Percentiles rank a stretch among this genome's conserved stretches.
Evolutionary conservation across 371 early-diverging fungal species (phyloP).

Genomic region (Mortierella sp.): DNA sequence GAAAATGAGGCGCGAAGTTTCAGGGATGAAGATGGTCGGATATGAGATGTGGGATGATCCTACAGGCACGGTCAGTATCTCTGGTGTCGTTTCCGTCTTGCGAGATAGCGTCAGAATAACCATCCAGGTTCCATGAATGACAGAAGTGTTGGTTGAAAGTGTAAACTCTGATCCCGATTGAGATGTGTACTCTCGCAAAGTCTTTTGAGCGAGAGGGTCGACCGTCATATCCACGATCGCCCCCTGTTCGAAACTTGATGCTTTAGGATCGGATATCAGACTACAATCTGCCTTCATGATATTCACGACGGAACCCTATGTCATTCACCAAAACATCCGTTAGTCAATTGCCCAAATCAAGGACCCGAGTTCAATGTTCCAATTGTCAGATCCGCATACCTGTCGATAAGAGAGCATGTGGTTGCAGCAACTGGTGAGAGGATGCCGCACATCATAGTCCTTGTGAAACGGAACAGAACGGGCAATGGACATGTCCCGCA

Average conservation of each 20-base stretch:
- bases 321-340: no score
- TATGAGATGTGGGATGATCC: constrained; percentile 5
- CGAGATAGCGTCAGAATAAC: background rate
- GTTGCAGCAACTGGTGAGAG: background rate
- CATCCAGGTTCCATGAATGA: constrained; percentile 4
- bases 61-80: constrained; percentile 1
- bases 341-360: no score
- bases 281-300: background rate
- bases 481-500: constrained; percentile 11
- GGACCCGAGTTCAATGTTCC: no score
- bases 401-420: no score
- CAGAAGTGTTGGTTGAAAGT: background rate
- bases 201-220: background rate
- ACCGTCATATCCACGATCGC: background rate
- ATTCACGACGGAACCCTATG: constrained; percentile 17
- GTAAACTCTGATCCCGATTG: background rate
- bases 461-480: constrained; percentile 14
- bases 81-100: background rate
- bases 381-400: no score
- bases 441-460: constrained; percentile 18
- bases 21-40: constrained; percentile 2
- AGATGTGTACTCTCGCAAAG: background rate
- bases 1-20: background rate
- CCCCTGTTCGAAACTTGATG: background rate
- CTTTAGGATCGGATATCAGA: background rate